Base-by-base conservation (phyloP, 495 filamentous ascomycete genomes). In the Amniculicola lignicola region DNA sequence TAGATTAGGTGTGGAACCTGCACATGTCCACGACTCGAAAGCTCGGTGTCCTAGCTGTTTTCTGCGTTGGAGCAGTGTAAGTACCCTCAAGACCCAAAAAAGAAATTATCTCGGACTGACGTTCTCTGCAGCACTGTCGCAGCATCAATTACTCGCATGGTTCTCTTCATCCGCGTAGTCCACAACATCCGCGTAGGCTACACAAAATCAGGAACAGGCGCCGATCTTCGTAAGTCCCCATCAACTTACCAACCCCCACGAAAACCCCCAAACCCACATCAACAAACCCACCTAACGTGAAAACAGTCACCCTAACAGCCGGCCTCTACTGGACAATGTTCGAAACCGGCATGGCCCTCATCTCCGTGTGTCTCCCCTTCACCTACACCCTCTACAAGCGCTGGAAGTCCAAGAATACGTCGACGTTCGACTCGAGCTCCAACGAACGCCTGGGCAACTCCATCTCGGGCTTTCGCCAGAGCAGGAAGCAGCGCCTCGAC, bases 271-370 rank as follows among this genome's bases (percentile, higher is more conserved):
- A 10, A 12, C 7, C 18, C 18, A 7, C 29, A 12, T 19, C n/a
- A 25, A 10, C 11, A 15, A 11, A 9, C 2, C 25, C 10, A 11
- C 10, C 22, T 48, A 24, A 49, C 31, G 21, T 18, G 4, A 36
- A 11, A 21, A 2, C 16, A 49, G 45, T 33, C 15, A 37, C 18
- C 18, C 15, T 49, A 5, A 49, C 45, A 3, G 31, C 45, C n/a
- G 45, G 45, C 22, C 22, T 49, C 1, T 49, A 49, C 16, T 49
- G 45, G 45, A 49, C 45, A 10, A 49, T 25, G 18, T 49, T 49
- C 19, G 45, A 49, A 29, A 21, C 15, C 21, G 45, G 45, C 3
- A n/a, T 49, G 24, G 45, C 27, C 7, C 45, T 49, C 10, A 49
- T 49, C 11, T 25, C 28, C 10, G 27, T 22, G 12, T 29, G 10